Evolutionary conservation across 2,329 filamentous ascomycete genomes (phyloP), one percentile per base, ranked within the genome.

Genomic region (Fusarium sp.): DNA sequence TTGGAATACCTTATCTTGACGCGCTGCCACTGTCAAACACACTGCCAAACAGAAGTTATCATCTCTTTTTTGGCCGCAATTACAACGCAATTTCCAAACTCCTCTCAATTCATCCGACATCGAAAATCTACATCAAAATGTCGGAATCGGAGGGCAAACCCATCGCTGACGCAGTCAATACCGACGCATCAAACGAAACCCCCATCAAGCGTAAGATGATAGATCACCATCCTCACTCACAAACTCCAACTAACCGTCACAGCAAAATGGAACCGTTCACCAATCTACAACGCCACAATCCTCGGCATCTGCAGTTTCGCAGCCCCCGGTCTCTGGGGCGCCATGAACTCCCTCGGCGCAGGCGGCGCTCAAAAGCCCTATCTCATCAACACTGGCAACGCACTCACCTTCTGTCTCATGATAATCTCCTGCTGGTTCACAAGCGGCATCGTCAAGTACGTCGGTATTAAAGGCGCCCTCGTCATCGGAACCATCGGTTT

Each of bases 351-450:
- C 8, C 65, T 76, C 3, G 74, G 74, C 5, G 74, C 74, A 18
- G 74, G 74, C 47, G 91, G 91, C 2, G 83, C 86, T 23, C 83
- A 88, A 65, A 84, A 84, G 20, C 91, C 91, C 0, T 85, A 88
- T 68, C 83, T 92, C 0, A 87, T 92, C 52, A 92, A 92, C 72
- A 83, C 83, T 0, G 84, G 82, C 16, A 86, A 86, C 61, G 81
- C 84, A 1, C 76, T 86, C 5, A 81, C 84, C 5, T 86, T 85
- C 47, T 82, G 78, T 6, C 71, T 84, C 24, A 79, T 84, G 77
- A 79, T 79, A 6, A 71, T 85, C 24, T 78, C 84, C 8, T 86
- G 84, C 75, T 88, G 85, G 75, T 86, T 92, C 13, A 69, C 70
- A 3, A 71, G 70, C 20, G 60, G 61, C 2, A 63, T 74, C 12